Evolutionary conservation across 1,139 yeast species (phyloP), one percentile per base, ranked within the genome.

Genomic region (Scheffersomyces parashehatae): DNA sequence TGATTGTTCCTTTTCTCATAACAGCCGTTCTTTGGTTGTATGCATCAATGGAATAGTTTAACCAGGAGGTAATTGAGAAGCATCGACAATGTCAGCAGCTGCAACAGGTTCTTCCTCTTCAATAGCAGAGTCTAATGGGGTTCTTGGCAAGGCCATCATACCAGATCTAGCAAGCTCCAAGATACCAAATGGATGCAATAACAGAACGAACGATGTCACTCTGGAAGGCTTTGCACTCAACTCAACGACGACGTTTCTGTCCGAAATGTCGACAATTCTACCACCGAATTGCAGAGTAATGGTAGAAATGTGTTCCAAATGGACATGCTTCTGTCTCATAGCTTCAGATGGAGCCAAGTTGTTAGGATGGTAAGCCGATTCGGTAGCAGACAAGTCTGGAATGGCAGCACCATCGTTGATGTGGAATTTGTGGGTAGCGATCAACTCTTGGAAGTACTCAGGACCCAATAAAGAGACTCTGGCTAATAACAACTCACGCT

Each of bases 141-240:
- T 89, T 78, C 98, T 84, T 61, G 98, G 96, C 60, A 93, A 77
- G 8, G 98, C 99, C 90, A 93, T 89, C 96, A 91, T 89, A 70
- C 99, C 99, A 20, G 96, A 86, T 70, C 99, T 83, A 39, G 98
- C 97, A 56, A 93, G 86, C 70, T 93, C 99, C 64, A 93, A 78
- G 47, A 93, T 85, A 58, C 99, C 99, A 63, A 93, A 93, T 40
- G 99, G 99, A 63, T 89, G 95, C 61, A 91, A 77, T 60, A 93
- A 81, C 53, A 88, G 88, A 63, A 93, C 81, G 67, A 90, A 90
- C 35, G 95, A 83, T 37, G 93, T 76, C 50, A 93, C 79, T 67
- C 97, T 82, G 42, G 88, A 82, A 31, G 98, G 98, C 67, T 93
- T 91, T 44, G 99, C 99, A 55, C 89, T 79, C 55, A 93, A 79